Conservation (phyloP, 139 green algal species). For the Nannochloris sp. region DNA sequence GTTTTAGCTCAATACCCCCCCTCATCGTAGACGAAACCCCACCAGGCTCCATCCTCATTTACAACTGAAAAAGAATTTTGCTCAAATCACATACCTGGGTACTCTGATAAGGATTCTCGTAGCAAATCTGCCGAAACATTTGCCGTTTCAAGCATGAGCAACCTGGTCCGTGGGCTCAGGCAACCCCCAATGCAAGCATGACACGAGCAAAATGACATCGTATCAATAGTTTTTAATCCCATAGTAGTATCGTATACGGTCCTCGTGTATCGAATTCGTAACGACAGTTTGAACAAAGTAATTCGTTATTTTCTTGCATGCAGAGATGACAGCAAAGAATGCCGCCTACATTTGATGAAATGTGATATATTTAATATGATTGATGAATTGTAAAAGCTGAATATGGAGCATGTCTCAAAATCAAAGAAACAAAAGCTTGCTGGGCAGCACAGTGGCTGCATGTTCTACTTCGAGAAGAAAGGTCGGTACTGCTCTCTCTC, state of each 20-base stretch:
- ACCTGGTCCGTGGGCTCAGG: constrained; percentile 12
- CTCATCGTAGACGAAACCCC: no score
- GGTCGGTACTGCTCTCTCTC: background rate
- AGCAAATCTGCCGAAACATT: constrained; percentile 8
- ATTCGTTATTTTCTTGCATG: no score
- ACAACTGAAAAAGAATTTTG: background rate
- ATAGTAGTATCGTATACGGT: no score
- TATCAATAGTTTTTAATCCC: no score
- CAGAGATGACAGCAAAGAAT: no score
- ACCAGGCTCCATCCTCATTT: no score
- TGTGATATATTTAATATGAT: background rate
- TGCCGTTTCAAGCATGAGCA: constrained; percentile 6
- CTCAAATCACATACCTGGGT: constrained; percentile 3
- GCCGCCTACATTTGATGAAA: no score
- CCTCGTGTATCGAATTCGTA: no score
- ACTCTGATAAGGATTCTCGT: constrained; percentile 15
- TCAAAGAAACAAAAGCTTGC: background rate
- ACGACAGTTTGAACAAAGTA: no score
- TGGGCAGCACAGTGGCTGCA: background rate
- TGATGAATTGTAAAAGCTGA: background rate
- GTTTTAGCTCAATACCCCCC: no score
- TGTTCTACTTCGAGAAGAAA: constrained; percentile 7
- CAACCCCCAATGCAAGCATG: constrained; percentile 16
- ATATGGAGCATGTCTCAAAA: constrained; percentile 3
- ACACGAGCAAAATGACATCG: constrained; percentile 9